Base-by-base conservation (phyloP, 768 basidiomycete genomes). In the Lenzites betulinus region DNA sequence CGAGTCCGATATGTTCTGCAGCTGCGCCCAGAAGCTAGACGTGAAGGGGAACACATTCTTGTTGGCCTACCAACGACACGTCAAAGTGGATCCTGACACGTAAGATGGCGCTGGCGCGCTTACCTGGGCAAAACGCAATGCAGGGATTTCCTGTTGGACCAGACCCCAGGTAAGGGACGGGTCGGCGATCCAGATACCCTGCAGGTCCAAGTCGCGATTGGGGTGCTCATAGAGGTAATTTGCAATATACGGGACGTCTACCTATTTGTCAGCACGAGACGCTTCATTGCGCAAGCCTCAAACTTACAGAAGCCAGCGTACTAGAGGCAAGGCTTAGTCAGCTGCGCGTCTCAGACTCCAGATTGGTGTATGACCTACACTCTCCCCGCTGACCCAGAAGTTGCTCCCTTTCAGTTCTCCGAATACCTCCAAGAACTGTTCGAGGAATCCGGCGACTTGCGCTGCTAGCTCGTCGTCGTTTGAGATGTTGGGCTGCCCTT, bases 341-440 rank as follows among this genome's bases (percentile, higher is more conserved):
- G 22, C 42, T 8, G 15, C 22, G 7, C 42, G 8, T 8, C 2
- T 1, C 42, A 25, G 11, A 23, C 23, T 16, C 6, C 9, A 9
- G 22, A n/a, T 3, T 44, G 25, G 44, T 25, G 1, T 12, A 18
- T 4, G 5, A 67, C 88, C 67, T 67, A 89, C 88, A 70, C 89
- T 90, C 72, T 90, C 89, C 35, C 89, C 89, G 23, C 81, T 78
- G 5, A 90, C 67, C 67, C 81, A 90, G 25, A 90, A 76, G n/a
- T 86, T 86, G 73, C 87, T 89, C 18, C 79, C 78, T 65, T 89
- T 89, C 49, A 91, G 68, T 64, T 91, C 89, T 0, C 77, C 74
- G 71, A 91, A 91, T 7, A 90, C 83, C 33, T 84, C 79, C 5
- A 91, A 75, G 74, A 90, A 91, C 65, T 91, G 89, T 58, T 84